Evolutionary conservation across 257 asterid genomes (phyloP).

Genomic region (Nicotiana obtusifolia): DNA sequence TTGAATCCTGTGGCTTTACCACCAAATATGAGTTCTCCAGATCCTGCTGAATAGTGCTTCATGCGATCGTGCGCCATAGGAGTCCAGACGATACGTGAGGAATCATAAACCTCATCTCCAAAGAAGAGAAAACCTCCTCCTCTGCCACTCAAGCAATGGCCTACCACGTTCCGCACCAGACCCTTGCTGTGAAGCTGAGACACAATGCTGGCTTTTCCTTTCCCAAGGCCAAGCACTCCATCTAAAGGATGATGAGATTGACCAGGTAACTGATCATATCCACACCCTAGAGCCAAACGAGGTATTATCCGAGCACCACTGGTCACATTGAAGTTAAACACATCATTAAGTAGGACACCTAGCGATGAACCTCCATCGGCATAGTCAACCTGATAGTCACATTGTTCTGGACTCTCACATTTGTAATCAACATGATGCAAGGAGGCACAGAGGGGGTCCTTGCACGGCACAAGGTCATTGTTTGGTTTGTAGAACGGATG

Average conservation of each 20-base stretch:
- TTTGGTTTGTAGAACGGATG: slow-evolving; percentile 90
- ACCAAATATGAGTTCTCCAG: slow-evolving; percentile 67
- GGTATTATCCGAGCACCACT: slow-evolving; percentile 52
- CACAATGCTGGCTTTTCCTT: slow-evolving; percentile 73
- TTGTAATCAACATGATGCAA: slow-evolving; percentile 65
- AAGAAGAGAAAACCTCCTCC: slow-evolving; percentile 89
- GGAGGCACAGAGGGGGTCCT: slow-evolving; percentile 85
- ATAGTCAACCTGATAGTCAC: slow-evolving; percentile 96
- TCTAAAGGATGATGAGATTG: slow-evolving; percentile 68
- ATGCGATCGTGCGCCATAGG: slow-evolving; percentile 66
- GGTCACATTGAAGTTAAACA: slow-evolving; percentile 56
- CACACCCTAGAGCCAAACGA: slow-evolving; percentile 88
- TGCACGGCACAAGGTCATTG: slow-evolving; percentile 79
- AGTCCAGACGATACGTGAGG: slow-evolving; percentile 72
- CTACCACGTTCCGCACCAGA: slow-evolving; percentile 53
- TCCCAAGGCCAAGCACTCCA: slow-evolving; percentile 97
- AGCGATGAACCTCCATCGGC: slow-evolving; percentile 99
- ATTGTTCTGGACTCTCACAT: slow-evolving; percentile 78
- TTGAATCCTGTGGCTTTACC: slow-evolving; percentile 68
- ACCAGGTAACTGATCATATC: slow-evolving; percentile 90
- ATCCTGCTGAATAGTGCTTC: slow-evolving; percentile 78
- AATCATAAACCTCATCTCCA: slow-evolving; percentile 75
- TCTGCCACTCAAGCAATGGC: slow-evolving; percentile 70
- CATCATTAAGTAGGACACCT: slow-evolving; percentile 82
- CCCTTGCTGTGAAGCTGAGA: slow-evolving; percentile 80